Base-by-base conservation (phyloP, 2,329 filamentous ascomycete genomes). In the Ambrosiella xylebori region DNA sequence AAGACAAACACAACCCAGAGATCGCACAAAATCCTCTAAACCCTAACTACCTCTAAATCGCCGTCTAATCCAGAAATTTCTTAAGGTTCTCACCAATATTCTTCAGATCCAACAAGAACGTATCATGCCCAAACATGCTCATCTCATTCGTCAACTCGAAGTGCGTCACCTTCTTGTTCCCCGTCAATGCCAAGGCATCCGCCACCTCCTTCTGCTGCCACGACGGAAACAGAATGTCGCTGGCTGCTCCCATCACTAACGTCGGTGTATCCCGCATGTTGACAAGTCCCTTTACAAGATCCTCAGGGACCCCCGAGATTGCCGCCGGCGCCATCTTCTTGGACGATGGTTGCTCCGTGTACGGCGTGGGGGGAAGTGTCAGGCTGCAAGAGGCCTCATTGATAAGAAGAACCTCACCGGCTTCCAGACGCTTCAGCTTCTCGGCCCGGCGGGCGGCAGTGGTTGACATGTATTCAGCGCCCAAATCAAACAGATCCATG, bases 121-220 rank as follows among this genome's bases (percentile, higher is more conserved):
- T 97, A 68, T 98, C 93, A 66, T 98, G 93, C 0, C 93, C 93
- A 68, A 98, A 98, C 65, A 95, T 71, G 65, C 89, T 95, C 70
- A 93, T 81, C 71, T 97, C 89, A 72, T 97, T 88, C 39, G 90
- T 93, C 54, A 98, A 73, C 73, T 98, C 93, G 12, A 93, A 79
- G 69, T 98, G 89, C 50, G 82, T 84, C 0, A 98, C 90, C 38
- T 79, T 81, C 61, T 80, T 76, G 66, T 95, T 97, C 0, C 93
- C 93, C 0, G 79, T 79, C 39, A 79, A 77, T 61, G 82, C 80
- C 62, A 98, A 73, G 2, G 91, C 85, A 66, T 91, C 84, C 2
- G 90, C 91, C 61, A 98, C 84, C 70, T 98, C 93, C 57, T 87
- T 81, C 73, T 98, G 93, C 73, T 98, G 93, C 91, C 93, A 98